phyloP scores from a whole-genome alignment of 441 rosid genomes.

The Euphorbia celastroides region DNA sequence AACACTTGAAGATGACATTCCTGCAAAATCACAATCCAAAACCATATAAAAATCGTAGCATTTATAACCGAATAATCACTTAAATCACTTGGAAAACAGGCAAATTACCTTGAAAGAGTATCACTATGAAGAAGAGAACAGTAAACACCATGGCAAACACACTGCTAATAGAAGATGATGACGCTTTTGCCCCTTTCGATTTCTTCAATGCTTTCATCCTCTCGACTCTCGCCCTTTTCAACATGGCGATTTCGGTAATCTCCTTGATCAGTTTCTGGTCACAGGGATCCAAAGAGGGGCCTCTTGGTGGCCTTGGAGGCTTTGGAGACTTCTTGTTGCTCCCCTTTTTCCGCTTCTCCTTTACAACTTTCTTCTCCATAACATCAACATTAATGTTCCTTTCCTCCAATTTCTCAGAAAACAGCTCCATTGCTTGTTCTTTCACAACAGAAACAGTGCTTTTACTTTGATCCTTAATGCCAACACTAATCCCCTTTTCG shows the following conservation, averaged over 20 bases:
- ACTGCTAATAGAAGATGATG: conserved; percentile 53
- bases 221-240: conserved; percentile 81
- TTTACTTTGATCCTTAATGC: conserved; percentile 26
- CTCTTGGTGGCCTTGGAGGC: conserved; percentile 93
- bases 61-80: not conserved
- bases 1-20: conserved; percentile 51
- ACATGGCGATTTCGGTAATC: conserved; percentile 72
- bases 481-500: conserved; percentile 42
- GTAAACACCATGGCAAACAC: conserved; percentile 59
- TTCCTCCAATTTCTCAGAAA: conserved; percentile 31
- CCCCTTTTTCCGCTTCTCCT: conserved; percentile 55
- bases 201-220: conserved; percentile 87
- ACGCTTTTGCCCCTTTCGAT: conserved; percentile 52
- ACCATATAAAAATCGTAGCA: not conserved
- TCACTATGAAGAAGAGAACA: conserved; percentile 51
- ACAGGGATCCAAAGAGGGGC: conserved; percentile 77
- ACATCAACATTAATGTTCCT: conserved; percentile 24
- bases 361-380: conserved; percentile 36
- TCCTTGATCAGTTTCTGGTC: conserved; percentile 81
- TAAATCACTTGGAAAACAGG: not conserved
- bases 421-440: conserved; percentile 26
- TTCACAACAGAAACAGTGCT: conserved; percentile 19
- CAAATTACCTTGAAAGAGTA: conserved; percentile 30
- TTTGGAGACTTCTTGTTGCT: conserved; percentile 55
- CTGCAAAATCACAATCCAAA: conserved; percentile 31